phyloP scores from a whole-genome alignment of 2,329 filamentous ascomycete species.

The Aspergillus japonicus region DNA sequence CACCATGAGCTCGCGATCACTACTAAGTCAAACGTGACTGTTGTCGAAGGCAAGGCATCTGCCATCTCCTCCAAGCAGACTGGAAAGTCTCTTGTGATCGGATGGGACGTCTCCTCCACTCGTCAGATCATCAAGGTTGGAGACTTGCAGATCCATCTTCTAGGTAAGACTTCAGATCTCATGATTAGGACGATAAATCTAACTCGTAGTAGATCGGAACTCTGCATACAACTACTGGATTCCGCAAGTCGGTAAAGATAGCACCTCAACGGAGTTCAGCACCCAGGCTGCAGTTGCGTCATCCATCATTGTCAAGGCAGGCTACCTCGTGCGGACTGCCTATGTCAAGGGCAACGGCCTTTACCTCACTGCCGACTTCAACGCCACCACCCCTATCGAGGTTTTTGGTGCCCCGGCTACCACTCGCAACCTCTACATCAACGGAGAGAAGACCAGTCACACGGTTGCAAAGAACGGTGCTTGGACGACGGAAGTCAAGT shows the following conservation, averaged over 20 bases:
- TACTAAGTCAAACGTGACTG: slow-evolving; percentile 24
- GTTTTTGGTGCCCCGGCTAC: slow-evolving; percentile 62
- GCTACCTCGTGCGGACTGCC: slow-evolving; percentile 49
- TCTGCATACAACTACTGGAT: slow-evolving; percentile 48
- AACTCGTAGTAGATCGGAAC: slow-evolving; percentile 49
- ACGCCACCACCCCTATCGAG: slow-evolving; percentile 65
- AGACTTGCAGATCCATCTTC: slow-evolving; percentile 55
- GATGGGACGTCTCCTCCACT: slow-evolving; percentile 57
- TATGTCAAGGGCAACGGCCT: slow-evolving; percentile 57
- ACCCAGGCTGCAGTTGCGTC: slow-evolving; percentile 29
- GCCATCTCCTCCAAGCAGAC: slow-evolving; percentile 31
- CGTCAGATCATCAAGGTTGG: slow-evolving; percentile 41
- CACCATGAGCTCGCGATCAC: slow-evolving; percentile 44
- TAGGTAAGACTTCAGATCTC: slow-evolving; percentile 37
- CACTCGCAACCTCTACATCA: slow-evolving; percentile 61
- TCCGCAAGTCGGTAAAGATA: slow-evolving; percentile 35
- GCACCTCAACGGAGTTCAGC: slow-evolving; percentile 31
- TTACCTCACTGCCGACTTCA: slow-evolving; percentile 68
- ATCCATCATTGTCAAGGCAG: slow-evolving; percentile 44
- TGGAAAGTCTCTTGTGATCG: slow-evolving; percentile 35
- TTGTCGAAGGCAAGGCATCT: slow-evolving; percentile 35
- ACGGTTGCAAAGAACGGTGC: slow-evolving; percentile 45
- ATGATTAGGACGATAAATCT: background rate
- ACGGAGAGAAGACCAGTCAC: slow-evolving; percentile 50
- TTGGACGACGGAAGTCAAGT: slow-evolving; percentile 54